Conservation (phyloP, 108 stramenopile species). For the Nannochloropsis granulata region DNA sequence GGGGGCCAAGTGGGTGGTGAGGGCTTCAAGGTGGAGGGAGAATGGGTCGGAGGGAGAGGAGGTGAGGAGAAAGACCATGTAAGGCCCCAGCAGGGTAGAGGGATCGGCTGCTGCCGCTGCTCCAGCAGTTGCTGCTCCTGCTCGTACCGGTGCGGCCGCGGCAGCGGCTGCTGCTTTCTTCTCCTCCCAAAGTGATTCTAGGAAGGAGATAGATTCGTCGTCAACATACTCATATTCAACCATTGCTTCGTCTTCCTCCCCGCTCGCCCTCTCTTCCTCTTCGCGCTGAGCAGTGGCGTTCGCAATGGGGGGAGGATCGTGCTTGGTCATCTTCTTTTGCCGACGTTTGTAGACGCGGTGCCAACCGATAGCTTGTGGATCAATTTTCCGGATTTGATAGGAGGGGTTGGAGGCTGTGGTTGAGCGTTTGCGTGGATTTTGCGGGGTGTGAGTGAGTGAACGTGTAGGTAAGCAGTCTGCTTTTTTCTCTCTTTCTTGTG, state of each 20-base stretch:
- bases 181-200: neutral
- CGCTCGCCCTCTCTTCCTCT: neutral
- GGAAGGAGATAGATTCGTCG: neutral
- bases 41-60: neutral
- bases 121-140: neutral
- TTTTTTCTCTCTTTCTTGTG: neutral
- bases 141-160: neutral
- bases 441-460: neutral
- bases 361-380: neutral
- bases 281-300: neutral
- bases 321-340: neutral
- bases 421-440: neutral
- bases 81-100: neutral
- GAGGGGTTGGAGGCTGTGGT: neutral
- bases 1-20: neutral
- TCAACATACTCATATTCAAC: neutral
- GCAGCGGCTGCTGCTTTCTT: neutral
- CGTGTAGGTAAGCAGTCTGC: neutral
- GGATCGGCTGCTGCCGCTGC: neutral
- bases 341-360: neutral
- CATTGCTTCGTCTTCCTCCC: neutral
- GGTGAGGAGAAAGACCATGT: neutral
- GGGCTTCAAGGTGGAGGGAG: neutral
- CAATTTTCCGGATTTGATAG: neutral
- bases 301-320: neutral